Percentiles rank a stretch among this genome's conserved stretches.
These are phyloP conservation scores for Calonectria crousiana DNA, from an alignment of 2,329 filamentous ascomycete species.

Conservation along the genomic window DNA sequence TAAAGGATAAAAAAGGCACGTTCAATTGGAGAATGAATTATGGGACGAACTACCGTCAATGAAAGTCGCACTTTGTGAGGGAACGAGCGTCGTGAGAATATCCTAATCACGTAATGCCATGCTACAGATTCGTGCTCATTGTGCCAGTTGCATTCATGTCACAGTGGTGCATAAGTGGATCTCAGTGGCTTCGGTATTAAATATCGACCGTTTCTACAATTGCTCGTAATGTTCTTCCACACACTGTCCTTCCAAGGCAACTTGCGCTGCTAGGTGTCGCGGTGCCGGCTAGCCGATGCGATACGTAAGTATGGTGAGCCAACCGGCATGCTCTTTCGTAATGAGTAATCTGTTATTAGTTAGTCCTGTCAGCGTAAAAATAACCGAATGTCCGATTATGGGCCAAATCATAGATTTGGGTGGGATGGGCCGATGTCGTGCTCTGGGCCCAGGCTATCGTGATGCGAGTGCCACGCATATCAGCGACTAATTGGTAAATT, in stretches of 20 bases:
- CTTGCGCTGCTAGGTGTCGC: background rate
- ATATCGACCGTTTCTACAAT: background rate
- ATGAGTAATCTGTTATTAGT: background rate
- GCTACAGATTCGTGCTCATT: background rate
- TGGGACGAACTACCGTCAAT: background rate
- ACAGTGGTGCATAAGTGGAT: background rate
- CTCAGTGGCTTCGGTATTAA: background rate
- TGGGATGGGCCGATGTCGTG: constrained; percentile 6
- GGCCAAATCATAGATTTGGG: background rate
- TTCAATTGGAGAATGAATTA: background rate
- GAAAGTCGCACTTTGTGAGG: too few relatives aligned
- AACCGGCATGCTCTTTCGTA: background rate
- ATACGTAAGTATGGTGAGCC: too few relatives aligned
- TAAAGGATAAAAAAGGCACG: background rate
- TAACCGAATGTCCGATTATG: background rate
- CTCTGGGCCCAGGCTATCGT: background rate
- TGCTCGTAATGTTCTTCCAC: too few relatives aligned
- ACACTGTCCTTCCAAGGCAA: background rate
- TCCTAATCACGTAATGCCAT: background rate
- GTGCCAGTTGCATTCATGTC: background rate
- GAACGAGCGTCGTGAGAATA: background rate
- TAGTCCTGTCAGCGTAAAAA: background rate
- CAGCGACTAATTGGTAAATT: background rate
- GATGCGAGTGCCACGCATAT: background rate
- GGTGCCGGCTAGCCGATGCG: background rate